Evolutionary conservation across 441 rosid genomes (phyloP), one percentile per base, ranked within the genome.

Genomic region (Daphne laureola): DNA sequence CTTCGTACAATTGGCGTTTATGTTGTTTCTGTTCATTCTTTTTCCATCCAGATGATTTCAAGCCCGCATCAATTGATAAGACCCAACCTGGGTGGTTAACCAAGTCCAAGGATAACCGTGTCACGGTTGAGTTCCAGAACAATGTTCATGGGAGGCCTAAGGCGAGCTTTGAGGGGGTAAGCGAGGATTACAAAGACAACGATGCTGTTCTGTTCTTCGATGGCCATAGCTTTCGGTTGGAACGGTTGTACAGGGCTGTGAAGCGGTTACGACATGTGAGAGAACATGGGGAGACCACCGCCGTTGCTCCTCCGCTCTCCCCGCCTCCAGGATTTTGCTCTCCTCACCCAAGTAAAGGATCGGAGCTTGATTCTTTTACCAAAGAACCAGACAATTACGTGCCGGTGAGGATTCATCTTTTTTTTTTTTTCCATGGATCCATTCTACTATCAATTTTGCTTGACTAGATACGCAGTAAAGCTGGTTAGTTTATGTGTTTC

Each of bases 141-240:
- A 78, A 78, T 56, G 80, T 76, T 43, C 66, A 49, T 48, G 77
- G 83, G 44, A 81, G 78, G 53, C 76, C 74, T 14, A 81, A 72
- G 59, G 82, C 72, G 54, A 63, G 61, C 4, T 81, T 81, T 54
- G 76, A 78, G 49, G 84, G 84, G 41, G 64, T 68, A 16, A 53
- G 71, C 43, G 84, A 81, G 46, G 80, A 78, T 61, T 70, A 67
- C 57, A 81, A 57, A 73, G 78, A 78, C 3, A 73, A 74, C 1
- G 84, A 78, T 68, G 80, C 84, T 0, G 59, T 76, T 48, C 55
- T 81, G 45, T 74, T 76, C 56, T 81, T 78, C 54, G 77, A 78
- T 6, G 82, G 87, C 3, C 74, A 74, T 68, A 70, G 52, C 4
- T 72, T 78, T 55, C 73, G 77, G 13, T 41, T 76, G 64, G 84